Evolutionary conservation across 495 filamentous ascomycete species (phyloP), one percentile per base, ranked within the genome.

Genomic region (Viridothelium virens): DNA sequence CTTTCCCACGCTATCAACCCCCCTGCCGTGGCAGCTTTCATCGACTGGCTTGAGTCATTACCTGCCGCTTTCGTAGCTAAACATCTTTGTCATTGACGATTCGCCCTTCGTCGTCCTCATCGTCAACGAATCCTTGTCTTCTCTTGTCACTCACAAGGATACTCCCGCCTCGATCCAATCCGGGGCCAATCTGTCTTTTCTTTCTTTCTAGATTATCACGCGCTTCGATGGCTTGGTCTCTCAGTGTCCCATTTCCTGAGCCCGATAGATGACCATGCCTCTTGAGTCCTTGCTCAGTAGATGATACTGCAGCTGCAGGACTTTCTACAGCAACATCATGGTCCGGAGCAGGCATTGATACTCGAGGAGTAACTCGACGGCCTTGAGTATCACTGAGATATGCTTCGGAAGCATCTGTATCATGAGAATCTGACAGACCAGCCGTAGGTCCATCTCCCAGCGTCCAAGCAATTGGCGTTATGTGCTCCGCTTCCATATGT

Each of bases 401-500:
- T 31, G 69, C 69, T 37, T 77, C 75, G 1, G 74, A 74, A 36
- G 73, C 70, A 38, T 71, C 47, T n/a, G 67, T 66, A 62, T 73
- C 73, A 70, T 70, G 66, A 12, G 66, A 50, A 77, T 76, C 75
- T 46, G 71, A 73, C 2, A 76, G 69, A 62, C 77, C 76, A 18
- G 78, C 79, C 56, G 75, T 76, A 46, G 85, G 84, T 44, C 89
- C 89, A 73, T 91, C 87, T 16, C 89, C 89, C 47, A 82, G 73
- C 66, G 84, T 74, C 89, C 87, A 89, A 33, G 83, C 79, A 68
- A 86, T 73, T 14, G 83, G 75, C 9, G 72, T 66, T 37, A 92
- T 74, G 74, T 95, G 91, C 33, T 66, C 70, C 34, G 76, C 68
- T 56, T 87, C 80, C 33, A 91, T 70, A 73, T 95, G 91, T 16